Percentiles rank a stretch among this genome's conserved stretches.
phyloP scores from a whole-genome alignment of 1,139 yeast species.

The Fermentozyma sake region DNA sequence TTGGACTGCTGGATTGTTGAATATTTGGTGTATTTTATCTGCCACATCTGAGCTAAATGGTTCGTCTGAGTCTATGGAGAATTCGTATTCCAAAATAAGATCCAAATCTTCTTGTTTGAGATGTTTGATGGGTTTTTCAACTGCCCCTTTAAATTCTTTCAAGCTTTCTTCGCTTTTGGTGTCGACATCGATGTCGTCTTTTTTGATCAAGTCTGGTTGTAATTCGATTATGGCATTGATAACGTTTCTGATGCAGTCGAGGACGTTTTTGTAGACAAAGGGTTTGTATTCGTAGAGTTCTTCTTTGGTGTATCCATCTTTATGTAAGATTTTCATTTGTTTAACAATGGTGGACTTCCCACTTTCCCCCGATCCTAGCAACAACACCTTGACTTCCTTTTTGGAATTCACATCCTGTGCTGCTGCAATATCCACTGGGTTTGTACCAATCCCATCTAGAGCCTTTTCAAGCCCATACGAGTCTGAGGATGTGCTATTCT shows the following conservation, averaged over 20 bases:
- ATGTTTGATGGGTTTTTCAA: not conserved
- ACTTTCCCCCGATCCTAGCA: slow-evolving; percentile 76
- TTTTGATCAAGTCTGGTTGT: slow-evolving; percentile 44
- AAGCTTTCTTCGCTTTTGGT: slow-evolving; percentile 9
- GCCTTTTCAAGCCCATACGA: slow-evolving; percentile 13
- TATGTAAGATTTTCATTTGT: slow-evolving; percentile 71
- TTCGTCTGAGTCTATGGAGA: slow-evolving; percentile 45
- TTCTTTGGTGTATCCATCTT: slow-evolving; percentile 60
- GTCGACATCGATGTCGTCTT: slow-evolving; percentile 23
- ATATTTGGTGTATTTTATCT: slow-evolving; percentile 42
- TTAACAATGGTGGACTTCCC: slow-evolving; percentile 76
- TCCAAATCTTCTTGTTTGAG: slow-evolving; percentile 37
- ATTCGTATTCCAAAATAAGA: slow-evolving; percentile 43
- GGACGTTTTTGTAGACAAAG: slow-evolving; percentile 61
- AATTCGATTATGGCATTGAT: slow-evolving; percentile 53
- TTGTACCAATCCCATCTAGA: slow-evolving; percentile 4
- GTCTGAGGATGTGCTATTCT: slow-evolving; percentile 12
- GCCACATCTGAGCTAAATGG: slow-evolving; percentile 45
- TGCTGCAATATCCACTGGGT: slow-evolving; percentile 8
- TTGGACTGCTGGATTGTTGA: slow-evolving; percentile 55
- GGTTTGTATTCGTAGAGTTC: slow-evolving; percentile 66
- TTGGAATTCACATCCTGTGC: slow-evolving; percentile 5
- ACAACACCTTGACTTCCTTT: slow-evolving; percentile 55
- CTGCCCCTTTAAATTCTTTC: slow-evolving; percentile 10
- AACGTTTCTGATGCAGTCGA: slow-evolving; percentile 62